phyloP scores from a whole-genome alignment of 768 basidiomycete genomes.

The Amanita phalloides region DNA sequence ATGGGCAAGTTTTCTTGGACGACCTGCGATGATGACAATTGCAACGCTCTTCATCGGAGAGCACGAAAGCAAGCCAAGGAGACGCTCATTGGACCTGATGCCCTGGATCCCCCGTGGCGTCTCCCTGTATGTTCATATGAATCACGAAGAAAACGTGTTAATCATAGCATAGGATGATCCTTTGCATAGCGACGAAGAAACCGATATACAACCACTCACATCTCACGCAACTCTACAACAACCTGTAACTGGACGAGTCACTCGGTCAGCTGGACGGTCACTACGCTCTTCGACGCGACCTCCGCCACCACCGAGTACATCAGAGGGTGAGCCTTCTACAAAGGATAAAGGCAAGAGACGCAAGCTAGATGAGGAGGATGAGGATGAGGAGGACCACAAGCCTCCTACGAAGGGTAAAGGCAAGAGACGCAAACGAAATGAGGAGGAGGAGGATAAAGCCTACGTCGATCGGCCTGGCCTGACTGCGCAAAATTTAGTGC shows the following conservation, averaged over 20 bases:
- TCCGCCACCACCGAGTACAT: background rate
- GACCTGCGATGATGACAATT: background rate
- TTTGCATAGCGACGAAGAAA: no score
- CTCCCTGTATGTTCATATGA: no score
- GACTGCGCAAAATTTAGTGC: conserved; percentile 10
- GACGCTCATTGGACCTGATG: no score
- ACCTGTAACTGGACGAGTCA: background rate
- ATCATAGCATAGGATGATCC: no score
- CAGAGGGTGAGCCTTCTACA: background rate
- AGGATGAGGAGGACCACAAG: no score
- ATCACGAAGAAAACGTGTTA: no score
- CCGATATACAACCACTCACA: no score
- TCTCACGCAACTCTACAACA: no score
- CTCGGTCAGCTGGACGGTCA: conserved; percentile 2
- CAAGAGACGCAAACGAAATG: background rate
- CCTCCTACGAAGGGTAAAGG: background rate
- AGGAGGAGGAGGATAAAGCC: background rate
- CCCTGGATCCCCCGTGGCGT: no score
- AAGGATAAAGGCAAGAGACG: background rate
- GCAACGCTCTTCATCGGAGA: no score
- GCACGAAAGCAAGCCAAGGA: no score
- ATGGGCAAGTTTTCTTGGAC: conserved; percentile 11
- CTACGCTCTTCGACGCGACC: background rate
- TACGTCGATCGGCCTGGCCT: background rate
- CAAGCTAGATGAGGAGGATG: background rate